Evolutionary conservation across 2,329 filamentous ascomycete genomes (phyloP).

Genomic region (Xylariaceae sp.): DNA sequence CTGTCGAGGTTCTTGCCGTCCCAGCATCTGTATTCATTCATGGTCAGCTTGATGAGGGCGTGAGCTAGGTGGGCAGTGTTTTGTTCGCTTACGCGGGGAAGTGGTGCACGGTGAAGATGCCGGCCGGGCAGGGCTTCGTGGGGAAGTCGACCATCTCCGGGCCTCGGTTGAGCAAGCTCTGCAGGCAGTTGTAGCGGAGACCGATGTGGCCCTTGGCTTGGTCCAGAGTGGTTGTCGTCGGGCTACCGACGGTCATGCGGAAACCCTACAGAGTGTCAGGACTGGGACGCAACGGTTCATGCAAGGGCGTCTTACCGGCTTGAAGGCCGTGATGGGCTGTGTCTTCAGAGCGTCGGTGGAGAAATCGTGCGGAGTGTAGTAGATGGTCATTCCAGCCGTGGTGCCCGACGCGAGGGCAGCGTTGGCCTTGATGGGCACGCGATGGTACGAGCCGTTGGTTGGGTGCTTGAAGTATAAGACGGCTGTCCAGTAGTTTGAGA

Average conservation of each 20-base stretch:
- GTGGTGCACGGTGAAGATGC: constrained; percentile 39
- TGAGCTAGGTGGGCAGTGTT: no score
- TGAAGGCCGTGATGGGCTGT: constrained; percentile 40
- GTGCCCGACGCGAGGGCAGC: constrained; percentile 23
- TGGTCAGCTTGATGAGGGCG: no score
- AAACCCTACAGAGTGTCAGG: constrained; percentile 31
- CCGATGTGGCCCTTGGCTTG: constrained; percentile 31
- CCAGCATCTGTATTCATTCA: constrained; percentile 32
- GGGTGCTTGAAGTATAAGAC: constrained; percentile 30
- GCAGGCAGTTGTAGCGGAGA: constrained; percentile 38
- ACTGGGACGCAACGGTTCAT: not conserved
- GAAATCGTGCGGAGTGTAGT: constrained; percentile 28
- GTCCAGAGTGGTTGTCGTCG: constrained; percentile 18
- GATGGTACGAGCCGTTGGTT: constrained; percentile 27
- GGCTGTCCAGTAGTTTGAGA: constrained; percentile 30
- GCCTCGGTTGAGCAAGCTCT: constrained; percentile 32
- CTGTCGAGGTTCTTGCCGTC: constrained; percentile 39
- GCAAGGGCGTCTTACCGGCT: constrained; percentile 24
- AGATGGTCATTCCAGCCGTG: constrained; percentile 27
- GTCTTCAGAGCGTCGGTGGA: constrained; percentile 18
- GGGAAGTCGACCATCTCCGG: constrained; percentile 37
- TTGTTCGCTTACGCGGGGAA: constrained; percentile 33
- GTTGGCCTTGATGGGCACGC: constrained; percentile 24
- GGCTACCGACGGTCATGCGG: constrained; percentile 40
- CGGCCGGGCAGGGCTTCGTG: constrained; percentile 32